Conservation (phyloP, 2,329 filamentous ascomycete genomes). For the Aspergillus pseudoglaucus region DNA sequence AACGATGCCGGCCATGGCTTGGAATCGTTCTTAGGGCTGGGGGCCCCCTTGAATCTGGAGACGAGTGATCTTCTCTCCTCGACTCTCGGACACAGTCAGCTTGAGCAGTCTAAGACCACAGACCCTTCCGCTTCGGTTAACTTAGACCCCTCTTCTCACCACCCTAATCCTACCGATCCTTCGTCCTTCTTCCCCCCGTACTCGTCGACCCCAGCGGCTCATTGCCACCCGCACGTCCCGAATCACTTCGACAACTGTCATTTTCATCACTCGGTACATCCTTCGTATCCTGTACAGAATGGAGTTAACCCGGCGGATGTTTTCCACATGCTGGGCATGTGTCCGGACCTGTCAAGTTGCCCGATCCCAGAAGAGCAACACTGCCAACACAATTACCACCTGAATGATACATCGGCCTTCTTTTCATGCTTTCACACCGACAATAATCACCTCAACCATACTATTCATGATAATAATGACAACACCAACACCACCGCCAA, state of each 20-base stretch:
- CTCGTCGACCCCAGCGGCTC: conserved; percentile 16
- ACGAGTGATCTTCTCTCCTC: conserved; percentile 21
- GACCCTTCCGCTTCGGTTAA: conserved; percentile 12
- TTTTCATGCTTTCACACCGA: conserved; percentile 26
- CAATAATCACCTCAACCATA: conserved; percentile 22
- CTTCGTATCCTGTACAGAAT: conserved; percentile 19
- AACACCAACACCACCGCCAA: background rate
- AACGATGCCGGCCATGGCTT: conserved; percentile 20
- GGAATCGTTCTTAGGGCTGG: conserved; percentile 28
- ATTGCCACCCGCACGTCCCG: conserved; percentile 17
- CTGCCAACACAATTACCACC: conserved; percentile 11
- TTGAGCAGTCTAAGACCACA: conserved; percentile 15
- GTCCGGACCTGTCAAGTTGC: conserved; percentile 23
- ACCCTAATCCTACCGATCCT: conserved; percentile 4
- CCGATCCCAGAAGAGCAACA: conserved; percentile 16
- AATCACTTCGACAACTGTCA: conserved; percentile 17
- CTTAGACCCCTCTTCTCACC: conserved; percentile 7
- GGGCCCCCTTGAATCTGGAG: conserved; percentile 23
- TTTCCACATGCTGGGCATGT: conserved; percentile 31
- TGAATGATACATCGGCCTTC: conserved; percentile 16
- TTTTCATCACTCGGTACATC: conserved; percentile 19
- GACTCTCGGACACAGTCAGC: conserved; percentile 11
- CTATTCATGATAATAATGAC: background rate
- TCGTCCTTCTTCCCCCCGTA: conserved; percentile 11
- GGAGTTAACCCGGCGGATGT: conserved; percentile 30